Percentiles rank a stretch among this genome's conserved stretches.
phyloP scores from a whole-genome alignment of 495 filamentous ascomycete species.

The Paragyromitra xinjiangensis region DNA sequence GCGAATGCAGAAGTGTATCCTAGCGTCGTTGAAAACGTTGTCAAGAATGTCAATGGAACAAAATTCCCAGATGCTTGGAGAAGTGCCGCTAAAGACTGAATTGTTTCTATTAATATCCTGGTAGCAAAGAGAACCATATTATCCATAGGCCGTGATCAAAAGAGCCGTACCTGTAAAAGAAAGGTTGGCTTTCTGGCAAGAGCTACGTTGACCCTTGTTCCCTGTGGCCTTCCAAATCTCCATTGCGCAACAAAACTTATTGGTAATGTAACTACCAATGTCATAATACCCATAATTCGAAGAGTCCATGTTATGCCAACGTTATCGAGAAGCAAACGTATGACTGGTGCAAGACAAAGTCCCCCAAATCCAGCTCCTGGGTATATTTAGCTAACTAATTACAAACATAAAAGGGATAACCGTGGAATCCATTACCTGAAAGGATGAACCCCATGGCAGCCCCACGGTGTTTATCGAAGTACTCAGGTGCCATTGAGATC shows the following conservation, averaged over 20 bases:
- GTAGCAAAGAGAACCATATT: not conserved
- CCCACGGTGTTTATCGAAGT: slow-evolving; percentile 63
- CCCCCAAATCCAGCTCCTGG: slow-evolving; percentile 62
- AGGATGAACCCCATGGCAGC: slow-evolving; percentile 65
- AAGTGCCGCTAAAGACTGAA: slow-evolving; percentile 59
- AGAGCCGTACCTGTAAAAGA: slow-evolving; percentile 57
- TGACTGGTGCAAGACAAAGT: slow-evolving; percentile 62
- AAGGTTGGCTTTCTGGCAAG: slow-evolving; percentile 61
- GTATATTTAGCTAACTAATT: slow-evolving; percentile 53
- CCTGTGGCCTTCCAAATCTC: slow-evolving; percentile 33
- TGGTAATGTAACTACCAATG: slow-evolving; percentile 61
- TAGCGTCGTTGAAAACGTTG: slow-evolving; percentile 61
- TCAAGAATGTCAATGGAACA: slow-evolving; percentile 62
- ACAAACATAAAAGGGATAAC: not conserved
- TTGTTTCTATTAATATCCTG: not conserved
- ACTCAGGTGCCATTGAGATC: slow-evolving; percentile 62
- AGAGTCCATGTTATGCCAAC: slow-evolving; percentile 67
- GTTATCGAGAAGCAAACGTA: slow-evolving; percentile 63
- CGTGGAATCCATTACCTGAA: slow-evolving; percentile 11
- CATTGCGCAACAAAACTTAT: slow-evolving; percentile 50
- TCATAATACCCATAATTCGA: slow-evolving; percentile 63
- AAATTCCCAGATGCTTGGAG: slow-evolving; percentile 57
- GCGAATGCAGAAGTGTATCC: slow-evolving; percentile 60
- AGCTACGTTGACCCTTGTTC: slow-evolving; percentile 61
- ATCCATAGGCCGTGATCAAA: not conserved